Percentiles rank a stretch among this genome's conserved stretches.
Evolutionary conservation across 768 basidiomycete genomes (phyloP).

Genomic region (Leccinum olivaceopallidum): DNA sequence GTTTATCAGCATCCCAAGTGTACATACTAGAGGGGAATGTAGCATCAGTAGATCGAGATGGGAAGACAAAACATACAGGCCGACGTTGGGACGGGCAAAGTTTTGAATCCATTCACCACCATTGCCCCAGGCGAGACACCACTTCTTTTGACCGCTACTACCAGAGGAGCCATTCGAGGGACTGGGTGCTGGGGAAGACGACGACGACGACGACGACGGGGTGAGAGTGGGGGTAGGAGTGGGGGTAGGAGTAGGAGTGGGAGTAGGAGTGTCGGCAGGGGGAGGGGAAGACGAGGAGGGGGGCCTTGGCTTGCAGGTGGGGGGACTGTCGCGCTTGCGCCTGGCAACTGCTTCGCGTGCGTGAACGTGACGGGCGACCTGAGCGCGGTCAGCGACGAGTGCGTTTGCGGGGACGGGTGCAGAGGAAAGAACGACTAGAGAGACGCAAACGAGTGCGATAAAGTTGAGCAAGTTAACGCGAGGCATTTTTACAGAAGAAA

Average conservation of each 20-base stretch:
- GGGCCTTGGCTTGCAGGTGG: slow-evolving; percentile 54
- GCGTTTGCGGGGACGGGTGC: slow-evolving; percentile 50
- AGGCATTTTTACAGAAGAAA: slow-evolving; percentile 36
- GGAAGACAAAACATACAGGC: slow-evolving; percentile 36
- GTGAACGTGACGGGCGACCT: slow-evolving; percentile 47
- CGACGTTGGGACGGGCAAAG: slow-evolving; percentile 45
- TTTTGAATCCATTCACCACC: slow-evolving; percentile 45
- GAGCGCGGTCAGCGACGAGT: slow-evolving; percentile 42
- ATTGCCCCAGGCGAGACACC: slow-evolving; percentile 66
- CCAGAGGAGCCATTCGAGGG: background rate
- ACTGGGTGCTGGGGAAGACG: slow-evolving; percentile 23
- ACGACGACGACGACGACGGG: slow-evolving; percentile 10
- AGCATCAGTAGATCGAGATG: background rate
- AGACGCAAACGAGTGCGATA: slow-evolving; percentile 57
- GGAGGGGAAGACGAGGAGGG: slow-evolving; percentile 23
- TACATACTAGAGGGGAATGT: slow-evolving; percentile 44
- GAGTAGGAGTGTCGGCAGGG: slow-evolving; percentile 4
- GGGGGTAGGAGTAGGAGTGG: slow-evolving; percentile 2
- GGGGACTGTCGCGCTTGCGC: slow-evolving; percentile 45
- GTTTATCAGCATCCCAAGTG: slow-evolving; percentile 59
- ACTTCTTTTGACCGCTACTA: slow-evolving; percentile 40
- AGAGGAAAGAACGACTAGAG: slow-evolving; percentile 54
- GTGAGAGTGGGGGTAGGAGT: slow-evolving; percentile 13
- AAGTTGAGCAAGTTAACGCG: slow-evolving; percentile 54
- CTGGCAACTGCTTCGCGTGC: slow-evolving; percentile 48